These are phyloP conservation scores for Nicotiana paniculata DNA, from an alignment of 257 asterid genomes.

Conservation along the genomic window DNA sequence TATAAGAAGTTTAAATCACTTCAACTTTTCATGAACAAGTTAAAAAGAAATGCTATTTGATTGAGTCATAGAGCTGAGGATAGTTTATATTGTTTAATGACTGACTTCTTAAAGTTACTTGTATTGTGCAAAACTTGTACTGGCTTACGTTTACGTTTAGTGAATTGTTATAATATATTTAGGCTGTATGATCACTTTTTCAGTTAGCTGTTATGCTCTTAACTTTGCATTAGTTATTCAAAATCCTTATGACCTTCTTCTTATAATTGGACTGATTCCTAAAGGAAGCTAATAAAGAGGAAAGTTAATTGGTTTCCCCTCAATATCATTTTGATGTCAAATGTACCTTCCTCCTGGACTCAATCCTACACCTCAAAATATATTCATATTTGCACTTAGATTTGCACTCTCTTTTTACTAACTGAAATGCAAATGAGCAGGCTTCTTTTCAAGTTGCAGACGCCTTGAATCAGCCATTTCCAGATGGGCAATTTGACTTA, in stretches of 20 bases:
- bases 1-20: not conserved
- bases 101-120: not conserved
- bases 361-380: not conserved
- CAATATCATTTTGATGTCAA: not conserved
- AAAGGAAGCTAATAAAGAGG: not conserved
- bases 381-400: not conserved
- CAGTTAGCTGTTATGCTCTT: not conserved
- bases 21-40: not conserved
- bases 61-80: not conserved
- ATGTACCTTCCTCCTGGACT: not conserved
- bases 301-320: not conserved
- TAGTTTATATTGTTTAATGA: not conserved
- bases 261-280: not conserved
- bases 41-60: not conserved
- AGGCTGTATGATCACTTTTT: not conserved
- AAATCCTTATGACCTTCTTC: not conserved
- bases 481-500: slow-evolving; percentile 73
- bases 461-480: slow-evolving; percentile 91
- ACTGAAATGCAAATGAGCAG: slow-evolving; percentile 29
- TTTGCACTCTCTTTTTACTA: not conserved
- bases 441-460: slow-evolving; percentile 90
- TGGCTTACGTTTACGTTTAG: not conserved
- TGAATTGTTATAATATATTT: not conserved
- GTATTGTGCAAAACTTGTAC: not conserved
- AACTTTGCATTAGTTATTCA: not conserved